phyloP scores from a whole-genome alignment of 495 filamentous ascomycete species.

The Trichoderma orchidacearum region DNA sequence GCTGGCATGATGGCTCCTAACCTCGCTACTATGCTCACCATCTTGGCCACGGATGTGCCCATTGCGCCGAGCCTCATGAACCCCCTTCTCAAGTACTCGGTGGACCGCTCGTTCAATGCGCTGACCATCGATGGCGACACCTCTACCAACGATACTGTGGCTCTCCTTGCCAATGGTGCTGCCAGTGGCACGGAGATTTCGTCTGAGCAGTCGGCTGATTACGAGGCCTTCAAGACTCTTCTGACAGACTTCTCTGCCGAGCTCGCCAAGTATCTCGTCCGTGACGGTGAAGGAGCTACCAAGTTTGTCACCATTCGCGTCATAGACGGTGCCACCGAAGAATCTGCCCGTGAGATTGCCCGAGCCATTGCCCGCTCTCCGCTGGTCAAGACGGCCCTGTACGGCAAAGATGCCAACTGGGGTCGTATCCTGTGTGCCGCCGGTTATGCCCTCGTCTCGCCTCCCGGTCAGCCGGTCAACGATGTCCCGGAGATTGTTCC shows the following conservation, averaged over 20 bases:
- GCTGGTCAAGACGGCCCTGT: constrained; percentile 92
- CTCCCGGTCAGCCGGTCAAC: constrained; percentile 32
- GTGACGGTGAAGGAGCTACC: constrained; percentile 94
- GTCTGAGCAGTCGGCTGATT: constrained; percentile 44
- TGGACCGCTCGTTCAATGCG: constrained; percentile 84
- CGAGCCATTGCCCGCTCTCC: constrained; percentile 85
- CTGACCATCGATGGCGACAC: constrained; percentile 97
- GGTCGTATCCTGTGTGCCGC: constrained; percentile 88
- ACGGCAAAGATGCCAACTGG: constrained; percentile 97
- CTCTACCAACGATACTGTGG: constrained; percentile 92
- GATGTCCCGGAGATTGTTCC: constrained; percentile 54
- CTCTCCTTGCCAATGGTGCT: constrained; percentile 86
- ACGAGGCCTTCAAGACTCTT: constrained; percentile 47
- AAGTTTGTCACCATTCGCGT: constrained; percentile 96
- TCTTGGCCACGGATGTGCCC: constrained; percentile 86
- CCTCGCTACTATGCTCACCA: constrained; percentile 86
- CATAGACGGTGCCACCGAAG: constrained; percentile 51
- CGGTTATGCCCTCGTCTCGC: constrained; percentile 65
- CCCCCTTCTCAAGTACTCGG: constrained; percentile 56
- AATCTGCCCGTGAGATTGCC: constrained; percentile 56
- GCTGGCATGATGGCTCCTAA: constrained; percentile 99
- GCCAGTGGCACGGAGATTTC: constrained; percentile 59
- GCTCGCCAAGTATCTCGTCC: constrained; percentile 83
- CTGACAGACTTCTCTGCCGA: constrained; percentile 68
- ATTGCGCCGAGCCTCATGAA: constrained; percentile 57